Base-by-base conservation (phyloP, 768 basidiomycete genomes). In the Russula foetens region DNA sequence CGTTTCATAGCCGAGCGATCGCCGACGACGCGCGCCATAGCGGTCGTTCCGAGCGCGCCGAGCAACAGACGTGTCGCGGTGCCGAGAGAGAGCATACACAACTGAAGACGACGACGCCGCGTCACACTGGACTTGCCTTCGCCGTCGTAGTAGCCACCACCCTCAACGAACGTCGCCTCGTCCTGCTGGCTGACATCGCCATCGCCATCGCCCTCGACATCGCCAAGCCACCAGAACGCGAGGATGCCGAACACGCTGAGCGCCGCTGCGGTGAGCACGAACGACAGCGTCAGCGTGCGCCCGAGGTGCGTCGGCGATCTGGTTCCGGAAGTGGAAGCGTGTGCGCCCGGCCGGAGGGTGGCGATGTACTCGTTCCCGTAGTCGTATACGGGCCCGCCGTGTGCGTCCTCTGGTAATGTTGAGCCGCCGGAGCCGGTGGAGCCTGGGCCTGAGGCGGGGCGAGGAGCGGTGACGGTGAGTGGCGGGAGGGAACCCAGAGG, bases 21-120 rank as follows among this genome's bases (percentile, higher is more conserved):
- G 14, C 15, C 8, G 9, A 62, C 26, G 23, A 64, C 55, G 1
- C 29, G 26, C n/a, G 35, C 63, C 60, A 64, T 63, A 3, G 63
- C 63, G 7, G 52, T 50, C 15, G 56, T 64, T n/a, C 63, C 63
- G 4, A 64, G 63, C 7, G 14, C 63, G 38, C 55, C 55, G 4
- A 64, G 41, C 7, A 62, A 31, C 17, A 64, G 23, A 5, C 63
- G 52, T 11, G 60, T 62, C 12, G 38, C 60, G 14, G 29, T 38
- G 7, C 63, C 63, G 8, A 41, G 15, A 19, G 14, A 35, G 6
- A 35, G 35, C 35, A 12, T 12, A 35, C 35, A 5, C 35, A 35
- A 35, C 35, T 35, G 4, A 7, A 35, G 35, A 35, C 35, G 35
- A 7, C 35, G 35, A 5, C 35, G 35, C 11, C 9, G 9, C 35